Evolutionary conservation across 306 rosid genomes (phyloP), one percentile per base, ranked within the genome.

Genomic region (Myrica gale): DNA sequence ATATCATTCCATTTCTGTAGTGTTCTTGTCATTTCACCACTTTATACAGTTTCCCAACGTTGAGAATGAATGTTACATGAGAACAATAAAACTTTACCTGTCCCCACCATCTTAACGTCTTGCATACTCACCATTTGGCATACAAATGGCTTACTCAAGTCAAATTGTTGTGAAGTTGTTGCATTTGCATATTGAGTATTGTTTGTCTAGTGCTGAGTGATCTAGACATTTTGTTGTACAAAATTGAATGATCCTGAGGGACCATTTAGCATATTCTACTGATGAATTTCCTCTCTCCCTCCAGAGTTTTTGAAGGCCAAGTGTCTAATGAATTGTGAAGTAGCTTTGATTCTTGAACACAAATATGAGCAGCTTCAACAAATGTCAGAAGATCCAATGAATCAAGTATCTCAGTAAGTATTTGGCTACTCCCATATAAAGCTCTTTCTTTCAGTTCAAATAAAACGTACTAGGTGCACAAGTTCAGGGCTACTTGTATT

Each of bases 281-380:
- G 19, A 61, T 61, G 1, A 5, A 26, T 66, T 7, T 66, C 55
- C 4, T 46, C 15, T 15, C 15, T 66, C 8, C 42, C 4, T 45
- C 9, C 57, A 94, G 98, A 95, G 83, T 95, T 95, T 82, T 80
- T 95, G 85, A 95, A 95, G 84, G 98, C 98, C 17, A 95, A 95
- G 83, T 95, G 97, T 67, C 85, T 92, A 77, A 95, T 92, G 98
- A 95, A 95, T 82, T 95, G 97, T 74, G 98, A 95, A 74, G 98
- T 95, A 78, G 60, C 97, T 3, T 85, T 95, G 89, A 95, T 95
- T 83, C 97, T 95, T 56, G 98, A 95, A 68, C 98, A 88, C 79
- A 95, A 95, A 80, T 95, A 86, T 77, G 97, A 95, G 86, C 97
- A 92, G 84, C 97, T 92, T 88, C 98, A 92, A 78, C 97, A 95